Evolutionary conservation across 1,139 yeast species (phyloP).

Genomic region (Kodamaea plutei): DNA sequence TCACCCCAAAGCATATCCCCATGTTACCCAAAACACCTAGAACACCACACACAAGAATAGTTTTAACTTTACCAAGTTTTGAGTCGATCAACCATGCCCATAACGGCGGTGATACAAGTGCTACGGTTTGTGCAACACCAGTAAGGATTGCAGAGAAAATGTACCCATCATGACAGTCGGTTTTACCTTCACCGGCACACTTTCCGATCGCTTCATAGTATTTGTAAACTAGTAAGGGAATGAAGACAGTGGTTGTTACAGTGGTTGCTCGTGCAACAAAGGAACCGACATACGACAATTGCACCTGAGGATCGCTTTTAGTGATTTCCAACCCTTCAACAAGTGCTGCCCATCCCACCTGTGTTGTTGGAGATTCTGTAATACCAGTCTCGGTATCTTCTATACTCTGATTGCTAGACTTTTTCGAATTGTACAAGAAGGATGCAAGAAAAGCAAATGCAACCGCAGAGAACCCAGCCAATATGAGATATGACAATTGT

Average conservation of each 20-base stretch:
- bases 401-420: background rate
- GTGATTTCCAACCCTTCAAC: constrained; percentile 41
- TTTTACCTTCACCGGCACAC: constrained; percentile 29
- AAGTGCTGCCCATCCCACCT: constrained; percentile 23
- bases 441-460: constrained; percentile 35
- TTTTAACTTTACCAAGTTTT: constrained; percentile 34
- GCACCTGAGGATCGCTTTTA: constrained; percentile 27
- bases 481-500: constrained; percentile 44
- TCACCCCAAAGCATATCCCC: constrained; percentile 22
- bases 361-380: constrained; percentile 2
- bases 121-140: constrained; percentile 59
- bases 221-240: constrained; percentile 60
- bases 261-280: constrained; percentile 64
- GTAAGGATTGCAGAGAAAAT: constrained; percentile 63
- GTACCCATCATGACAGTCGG: constrained; percentile 57
- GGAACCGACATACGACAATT: constrained; percentile 58
- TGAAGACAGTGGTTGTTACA: constrained; percentile 55
- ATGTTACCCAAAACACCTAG: constrained; percentile 36
- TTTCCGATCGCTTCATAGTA: constrained; percentile 48
- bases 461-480: constrained; percentile 41
- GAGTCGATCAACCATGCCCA: constrained; percentile 57
- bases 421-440: constrained; percentile 42
- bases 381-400: background rate
- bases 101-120: constrained; percentile 56
- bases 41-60: constrained; percentile 21